Percentiles rank a stretch among this genome's conserved stretches.
Conservation (phyloP, 2,329 filamentous ascomycete genomes). For the Cladosporium sp. region DNA sequence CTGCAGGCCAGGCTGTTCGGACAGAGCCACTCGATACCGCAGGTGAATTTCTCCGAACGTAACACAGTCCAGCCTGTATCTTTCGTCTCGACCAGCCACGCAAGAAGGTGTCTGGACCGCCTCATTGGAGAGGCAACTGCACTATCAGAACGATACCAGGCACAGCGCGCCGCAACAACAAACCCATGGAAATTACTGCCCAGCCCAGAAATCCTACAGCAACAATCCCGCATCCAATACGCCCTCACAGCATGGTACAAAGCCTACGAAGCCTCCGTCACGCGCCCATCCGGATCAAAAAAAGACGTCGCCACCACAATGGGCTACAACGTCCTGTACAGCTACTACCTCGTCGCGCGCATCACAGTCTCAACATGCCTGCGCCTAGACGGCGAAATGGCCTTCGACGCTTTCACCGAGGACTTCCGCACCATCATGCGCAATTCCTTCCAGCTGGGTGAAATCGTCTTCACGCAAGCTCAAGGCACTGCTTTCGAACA, state of each 20-base stretch:
- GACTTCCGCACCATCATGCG: slow-evolving; percentile 8
- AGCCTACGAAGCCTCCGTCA: slow-evolving; percentile 3
- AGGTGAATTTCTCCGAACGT: neutral
- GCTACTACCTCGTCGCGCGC: slow-evolving; percentile 10
- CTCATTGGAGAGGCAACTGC: neutral
- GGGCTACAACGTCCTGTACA: slow-evolving; percentile 11
- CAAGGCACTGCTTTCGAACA: slow-evolving; percentile 4
- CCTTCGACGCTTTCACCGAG: slow-evolving; percentile 1
- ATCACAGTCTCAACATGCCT: slow-evolving; percentile 8
- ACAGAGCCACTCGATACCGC: neutral
- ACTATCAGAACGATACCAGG: neutral
- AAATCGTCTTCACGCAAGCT: slow-evolving; percentile 5
- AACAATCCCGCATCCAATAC: neutral
- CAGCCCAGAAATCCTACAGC: neutral
- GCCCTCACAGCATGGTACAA: slow-evolving; percentile 1
- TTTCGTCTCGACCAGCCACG: slow-evolving; percentile 7
- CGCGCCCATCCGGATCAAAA: neutral
- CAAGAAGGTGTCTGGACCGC: slow-evolving; percentile 4
- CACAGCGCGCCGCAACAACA: neutral
- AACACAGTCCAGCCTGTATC: neutral
- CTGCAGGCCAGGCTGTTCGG: slow-evolving; percentile 21
- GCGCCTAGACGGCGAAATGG: slow-evolving; percentile 9
- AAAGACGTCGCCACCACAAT: slow-evolving; percentile 2
- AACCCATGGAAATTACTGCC: neutral
- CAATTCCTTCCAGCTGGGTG: slow-evolving; percentile 8